Base-by-base conservation (phyloP, 2,329 filamentous ascomycete genomes). In the Aspergillus clavatus region DNA sequence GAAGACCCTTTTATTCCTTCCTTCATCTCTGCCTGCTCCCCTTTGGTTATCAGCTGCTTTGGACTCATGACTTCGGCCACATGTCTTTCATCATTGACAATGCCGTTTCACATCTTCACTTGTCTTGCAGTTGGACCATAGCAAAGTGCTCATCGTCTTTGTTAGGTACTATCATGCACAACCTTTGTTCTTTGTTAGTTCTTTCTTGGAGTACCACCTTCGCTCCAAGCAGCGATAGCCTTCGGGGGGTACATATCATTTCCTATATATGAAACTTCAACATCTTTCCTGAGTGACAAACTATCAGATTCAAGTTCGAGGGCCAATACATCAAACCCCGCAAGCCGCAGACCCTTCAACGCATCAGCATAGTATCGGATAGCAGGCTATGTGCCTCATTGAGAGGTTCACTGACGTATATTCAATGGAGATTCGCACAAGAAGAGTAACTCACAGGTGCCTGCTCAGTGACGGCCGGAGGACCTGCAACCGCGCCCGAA, bases 51-150 rank as follows among this genome's bases (percentile, higher is more conserved):
- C 58, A 60, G 52, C 54, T 58, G 58, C 48, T 46, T 49, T 50
- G 41, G 47, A 47, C 54, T 46, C 50, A 60, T 62, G 58, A 60
- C 59, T 42, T 41, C 46, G 28, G 45, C 46, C 56, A 59, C 52
- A 53, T 56, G 53, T 45, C 46, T 37, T 40, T 52, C 29, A 45
- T 54, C 47, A 43, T 52, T 56, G 48, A 50, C 49, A 35, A 48
- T 45, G 38, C 40, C 36, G 24, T 40, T 14, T 26, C 46, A 10
- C 33, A 22, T 47, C 27, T 35, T 31, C 28, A 18, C 38, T 19
- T 38, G 38, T 40, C 24, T 39, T 33, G 42, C 42, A 35, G 23
- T 19, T n/a, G 28, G 18, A 38, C 29, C 28, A 47, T 27, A 38
- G 37, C 41, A 46, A 53, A 43, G 33, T 44, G 41, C 36, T 37